Evolutionary conservation across 306 rosid genomes (phyloP).

Genomic region (Prunus armeniaca): DNA sequence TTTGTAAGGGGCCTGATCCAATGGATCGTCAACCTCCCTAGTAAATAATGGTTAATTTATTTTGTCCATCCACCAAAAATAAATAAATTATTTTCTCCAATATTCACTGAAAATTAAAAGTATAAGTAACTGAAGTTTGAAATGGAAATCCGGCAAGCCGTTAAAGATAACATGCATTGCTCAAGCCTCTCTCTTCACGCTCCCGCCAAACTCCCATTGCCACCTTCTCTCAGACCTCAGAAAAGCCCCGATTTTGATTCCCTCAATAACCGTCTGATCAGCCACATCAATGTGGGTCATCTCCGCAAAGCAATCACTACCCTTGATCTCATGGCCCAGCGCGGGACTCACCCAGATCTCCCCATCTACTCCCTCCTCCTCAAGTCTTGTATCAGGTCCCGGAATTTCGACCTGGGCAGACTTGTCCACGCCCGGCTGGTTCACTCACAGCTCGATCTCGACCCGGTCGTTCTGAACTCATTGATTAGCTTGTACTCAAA

Average conservation of each 20-base stretch:
- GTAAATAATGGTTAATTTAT: background rate
- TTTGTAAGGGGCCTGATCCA: background rate
- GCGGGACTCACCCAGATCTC: constrained; percentile 8
- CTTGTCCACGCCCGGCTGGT: constrained; percentile 11
- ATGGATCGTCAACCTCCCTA: background rate
- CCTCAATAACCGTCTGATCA: constrained; percentile 4
- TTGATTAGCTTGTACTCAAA: constrained; percentile 23
- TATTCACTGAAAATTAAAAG: too few relatives aligned
- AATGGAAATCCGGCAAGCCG: constrained; percentile 2
- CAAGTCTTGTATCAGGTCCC: constrained; percentile 29
- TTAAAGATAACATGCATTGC: constrained; percentile 1
- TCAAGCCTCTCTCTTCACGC: background rate
- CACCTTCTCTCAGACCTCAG: background rate
- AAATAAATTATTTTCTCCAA: too few relatives aligned
- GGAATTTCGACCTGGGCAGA: constrained; percentile 15
- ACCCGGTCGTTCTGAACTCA: constrained; percentile 9
- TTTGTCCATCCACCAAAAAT: too few relatives aligned
- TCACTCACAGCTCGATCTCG: background rate
- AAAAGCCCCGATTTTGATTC: background rate
- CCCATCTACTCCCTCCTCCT: constrained; percentile 26
- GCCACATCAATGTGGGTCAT: constrained; percentile 12
- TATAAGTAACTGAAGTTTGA: background rate
- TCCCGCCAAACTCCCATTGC: constrained; percentile 5
- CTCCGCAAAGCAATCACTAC: constrained; percentile 23
- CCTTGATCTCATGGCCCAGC: constrained; percentile 16